Conservation (phyloP, 1,284 basidiomycete species). For the Sparassis latifolia region DNA sequence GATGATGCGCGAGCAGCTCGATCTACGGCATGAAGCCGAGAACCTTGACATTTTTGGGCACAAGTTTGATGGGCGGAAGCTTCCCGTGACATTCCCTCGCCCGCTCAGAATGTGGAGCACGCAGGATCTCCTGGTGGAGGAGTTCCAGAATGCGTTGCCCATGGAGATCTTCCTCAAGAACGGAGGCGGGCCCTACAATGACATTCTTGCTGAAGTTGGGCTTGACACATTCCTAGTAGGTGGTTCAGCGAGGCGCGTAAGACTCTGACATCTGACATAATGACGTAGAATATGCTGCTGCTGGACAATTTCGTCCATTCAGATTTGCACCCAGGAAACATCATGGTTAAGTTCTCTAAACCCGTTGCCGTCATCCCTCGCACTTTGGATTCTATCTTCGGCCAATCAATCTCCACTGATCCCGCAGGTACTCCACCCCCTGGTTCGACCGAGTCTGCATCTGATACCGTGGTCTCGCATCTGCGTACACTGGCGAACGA, state of each 20-base stretch:
- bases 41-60: slow-evolving; percentile 84
- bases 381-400: slow-evolving; percentile 41
- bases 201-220: slow-evolving; percentile 86
- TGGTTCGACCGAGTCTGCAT: slow-evolving; percentile 28
- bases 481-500: slow-evolving; percentile 55
- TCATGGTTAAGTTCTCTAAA: slow-evolving; percentile 94
- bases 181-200: slow-evolving; percentile 89
- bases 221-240: slow-evolving; percentile 91
- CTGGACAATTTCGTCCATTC: slow-evolving; percentile 98
- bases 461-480: slow-evolving; percentile 63
- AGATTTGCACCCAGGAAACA: slow-evolving; percentile 92
- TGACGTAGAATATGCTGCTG: slow-evolving; percentile 86
- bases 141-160: slow-evolving; percentile 90
- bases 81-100: slow-evolving; percentile 86
- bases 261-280: not conserved
- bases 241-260: not conserved
- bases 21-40: slow-evolving; percentile 85
- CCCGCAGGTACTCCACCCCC: slow-evolving; percentile 27
- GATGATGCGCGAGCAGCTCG: slow-evolving; percentile 98
- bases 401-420: slow-evolving; percentile 24
- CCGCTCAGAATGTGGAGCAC: slow-evolving; percentile 80
- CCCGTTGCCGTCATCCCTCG: slow-evolving; percentile 48
- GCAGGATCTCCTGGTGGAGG: slow-evolving; percentile 82
- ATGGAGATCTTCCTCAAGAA: slow-evolving; percentile 85
- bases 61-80: slow-evolving; percentile 78